phyloP scores from a whole-genome alignment of 176 grass and related monocot species.

The sorghum (Sorghum bicolor) region DNA sequence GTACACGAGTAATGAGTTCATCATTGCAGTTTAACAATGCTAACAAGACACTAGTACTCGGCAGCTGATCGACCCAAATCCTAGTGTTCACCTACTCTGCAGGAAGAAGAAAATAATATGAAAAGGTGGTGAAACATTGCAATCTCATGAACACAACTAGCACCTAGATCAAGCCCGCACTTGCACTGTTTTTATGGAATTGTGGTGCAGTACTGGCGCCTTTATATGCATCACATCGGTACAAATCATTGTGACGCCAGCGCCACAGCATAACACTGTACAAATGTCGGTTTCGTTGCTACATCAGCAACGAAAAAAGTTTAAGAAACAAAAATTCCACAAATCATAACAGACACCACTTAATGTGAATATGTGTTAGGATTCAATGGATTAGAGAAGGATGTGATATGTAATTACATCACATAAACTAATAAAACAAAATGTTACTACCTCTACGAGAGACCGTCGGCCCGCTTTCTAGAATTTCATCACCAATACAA shows the following conservation, averaged over 20 bases:
- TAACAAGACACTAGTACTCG: neutral
- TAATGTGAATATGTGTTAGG: neutral
- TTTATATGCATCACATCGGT: neutral
- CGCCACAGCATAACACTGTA: neutral
- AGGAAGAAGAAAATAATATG: neutral
- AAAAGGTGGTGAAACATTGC: conserved; percentile 20
- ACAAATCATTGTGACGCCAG: neutral
- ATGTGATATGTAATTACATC: no score
- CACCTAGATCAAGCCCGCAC: neutral
- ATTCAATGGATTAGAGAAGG: no score
- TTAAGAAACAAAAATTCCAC: neutral
- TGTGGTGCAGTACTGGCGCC: neutral
- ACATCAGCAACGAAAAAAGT: neutral
- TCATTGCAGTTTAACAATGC: neutral
- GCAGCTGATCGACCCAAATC: conserved; percentile 41
- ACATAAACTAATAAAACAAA: no score
- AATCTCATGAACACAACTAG: conserved; percentile 21
- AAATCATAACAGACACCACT: neutral
- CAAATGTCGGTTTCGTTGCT: neutral
- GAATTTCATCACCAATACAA: no score
- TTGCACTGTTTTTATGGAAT: neutral
- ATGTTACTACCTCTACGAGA: no score
- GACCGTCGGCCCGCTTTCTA: no score
- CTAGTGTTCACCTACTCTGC: conserved; percentile 27
- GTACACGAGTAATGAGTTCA: neutral